Evolutionary conservation across 352 stramenopile species (phyloP).

Genomic region (Phytophthora pisi): DNA sequence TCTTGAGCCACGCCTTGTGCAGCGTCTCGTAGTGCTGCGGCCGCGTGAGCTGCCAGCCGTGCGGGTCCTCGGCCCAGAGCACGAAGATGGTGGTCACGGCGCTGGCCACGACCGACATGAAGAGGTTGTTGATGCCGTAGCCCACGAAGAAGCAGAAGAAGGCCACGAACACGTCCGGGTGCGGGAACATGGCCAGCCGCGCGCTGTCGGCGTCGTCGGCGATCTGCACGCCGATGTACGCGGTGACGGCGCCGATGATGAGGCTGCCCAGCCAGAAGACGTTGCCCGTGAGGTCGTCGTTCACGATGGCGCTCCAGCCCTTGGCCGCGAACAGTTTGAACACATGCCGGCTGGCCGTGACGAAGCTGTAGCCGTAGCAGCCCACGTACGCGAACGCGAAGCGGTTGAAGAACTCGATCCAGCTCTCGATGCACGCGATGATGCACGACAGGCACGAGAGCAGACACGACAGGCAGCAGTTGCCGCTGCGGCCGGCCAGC

Average conservation of each 20-base stretch:
- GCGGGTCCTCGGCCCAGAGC: conserved; percentile 82
- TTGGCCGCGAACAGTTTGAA: conserved; percentile 82
- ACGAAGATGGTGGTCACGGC: conserved; percentile 87
- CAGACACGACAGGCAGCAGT: conserved; percentile 77
- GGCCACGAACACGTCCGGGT: conserved; percentile 68
- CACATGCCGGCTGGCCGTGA: conserved; percentile 75
- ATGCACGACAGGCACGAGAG: conserved; percentile 76
- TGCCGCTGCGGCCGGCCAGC: conserved; percentile 65
- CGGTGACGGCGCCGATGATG: conserved; percentile 68
- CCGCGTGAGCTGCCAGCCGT: conserved; percentile 73
- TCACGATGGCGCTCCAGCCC: conserved; percentile 90
- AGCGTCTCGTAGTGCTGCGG: conserved; percentile 74
- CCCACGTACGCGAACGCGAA: conserved; percentile 90
- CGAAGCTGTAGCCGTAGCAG: conserved; percentile 87
- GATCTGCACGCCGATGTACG: conserved; percentile 67
- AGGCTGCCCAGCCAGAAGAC: conserved; percentile 88
- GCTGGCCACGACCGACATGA: conserved; percentile 78
- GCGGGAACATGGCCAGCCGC: conserved; percentile 61
- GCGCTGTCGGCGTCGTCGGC: conserved; percentile 55
- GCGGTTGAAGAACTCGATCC: conserved; percentile 91
- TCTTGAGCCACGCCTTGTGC: conserved; percentile 78
- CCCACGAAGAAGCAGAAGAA: conserved; percentile 80
- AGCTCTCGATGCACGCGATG: conserved; percentile 80
- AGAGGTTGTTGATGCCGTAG: conserved; percentile 70
- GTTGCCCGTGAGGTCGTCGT: conserved; percentile 87